Base-by-base conservation (phyloP, 2,329 filamentous ascomycete genomes). In the Delphinella strobiligena region DNA sequence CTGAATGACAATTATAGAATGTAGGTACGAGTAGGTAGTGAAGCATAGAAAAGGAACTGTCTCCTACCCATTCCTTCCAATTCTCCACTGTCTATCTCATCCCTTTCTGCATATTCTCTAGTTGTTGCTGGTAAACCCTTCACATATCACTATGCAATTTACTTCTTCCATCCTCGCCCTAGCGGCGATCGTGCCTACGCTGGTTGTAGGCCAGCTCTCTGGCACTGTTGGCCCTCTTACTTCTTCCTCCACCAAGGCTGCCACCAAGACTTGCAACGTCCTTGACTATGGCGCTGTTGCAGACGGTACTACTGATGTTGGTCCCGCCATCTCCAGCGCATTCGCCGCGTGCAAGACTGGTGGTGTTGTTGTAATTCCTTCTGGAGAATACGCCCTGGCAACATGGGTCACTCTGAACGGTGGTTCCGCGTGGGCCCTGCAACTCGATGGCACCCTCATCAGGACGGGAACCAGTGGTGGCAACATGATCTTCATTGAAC, bases 401-500 rank as follows among this genome's bases (percentile, higher is more conserved):
- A 69, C 63, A 0, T 74, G 66, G 66, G 68, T 69, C 2, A 63
- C 52, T 0, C 54, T 74, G 37, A 62, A 52, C 16, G 61, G 62
- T 11, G 70, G 70, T 12, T 61, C 55, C 10, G 64, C 58, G 8
- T 69, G 64, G 59, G 69, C 68, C 2, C 52, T 74, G 12, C 68
- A 72, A 46, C 57, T 73, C 30, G 71, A 74, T 49, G 71, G 71
- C 15, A 61, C 60, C 19, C 69, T 75, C 43, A 68, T 68, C 49
- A 63, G 71, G 1, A 68, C 62, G n/a, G 67, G 69, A 5, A 66
- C 61, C 4, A 63, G 51, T 4, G 63, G 53, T 5, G 69, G 69
- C 2, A 72, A 73, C 45, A 74, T 74, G 70, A 63, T 74, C 45
- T 61, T 65, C 44, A 61, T 73, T 38, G 58, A 68, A 45, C 63